A percentile compares a stretch with the other conserved stretches of the same genome.
phyloP scores from a whole-genome alignment of 495 filamentous ascomycete species.

The Ascodesmis nigricans region DNA sequence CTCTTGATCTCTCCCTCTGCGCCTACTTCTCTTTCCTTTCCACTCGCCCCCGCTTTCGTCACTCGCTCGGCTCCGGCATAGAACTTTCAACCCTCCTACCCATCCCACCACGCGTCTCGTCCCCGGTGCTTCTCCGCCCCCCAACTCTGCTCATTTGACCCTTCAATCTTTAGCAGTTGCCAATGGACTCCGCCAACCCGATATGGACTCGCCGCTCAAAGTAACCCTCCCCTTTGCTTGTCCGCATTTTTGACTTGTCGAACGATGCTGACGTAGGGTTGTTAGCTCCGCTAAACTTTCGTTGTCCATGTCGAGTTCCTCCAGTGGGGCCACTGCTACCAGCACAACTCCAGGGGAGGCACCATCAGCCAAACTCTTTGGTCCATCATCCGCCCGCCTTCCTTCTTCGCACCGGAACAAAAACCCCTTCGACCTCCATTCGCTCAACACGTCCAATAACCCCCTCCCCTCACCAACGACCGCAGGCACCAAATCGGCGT shows the following conservation, averaged over 20 bases:
- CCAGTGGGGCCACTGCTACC: conserved; percentile 39
- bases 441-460: conserved; percentile 45
- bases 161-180: too few species aligned
- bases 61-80: conserved; percentile 1
- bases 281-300: conserved; percentile 52
- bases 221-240: conserved; percentile 22
- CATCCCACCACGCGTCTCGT: neutral
- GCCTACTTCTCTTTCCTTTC: conserved; percentile 8
- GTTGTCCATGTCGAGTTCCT: conserved; percentile 45
- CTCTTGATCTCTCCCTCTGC: conserved; percentile 6
- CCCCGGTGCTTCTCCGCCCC: too few species aligned
- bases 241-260: too few species aligned
- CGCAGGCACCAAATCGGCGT: conserved; percentile 34
- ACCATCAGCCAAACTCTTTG: conserved; percentile 33
- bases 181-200: conserved; percentile 38
- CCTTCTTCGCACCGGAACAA: conserved; percentile 45
- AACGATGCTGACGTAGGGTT: conserved; percentile 8
- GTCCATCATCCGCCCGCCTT: conserved; percentile 47
- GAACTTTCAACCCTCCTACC: too few species aligned
- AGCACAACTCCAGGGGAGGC: conserved; percentile 40
- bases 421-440: conserved; percentile 47
- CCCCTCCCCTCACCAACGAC: conserved; percentile 66
- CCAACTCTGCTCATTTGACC: too few species aligned
- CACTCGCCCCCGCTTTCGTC: conserved; percentile 3
- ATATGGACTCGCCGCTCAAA: conserved; percentile 83